phyloP scores from a whole-genome alignment of 1,284 basidiomycete genomes.

The Ustilago cynodontis region DNA sequence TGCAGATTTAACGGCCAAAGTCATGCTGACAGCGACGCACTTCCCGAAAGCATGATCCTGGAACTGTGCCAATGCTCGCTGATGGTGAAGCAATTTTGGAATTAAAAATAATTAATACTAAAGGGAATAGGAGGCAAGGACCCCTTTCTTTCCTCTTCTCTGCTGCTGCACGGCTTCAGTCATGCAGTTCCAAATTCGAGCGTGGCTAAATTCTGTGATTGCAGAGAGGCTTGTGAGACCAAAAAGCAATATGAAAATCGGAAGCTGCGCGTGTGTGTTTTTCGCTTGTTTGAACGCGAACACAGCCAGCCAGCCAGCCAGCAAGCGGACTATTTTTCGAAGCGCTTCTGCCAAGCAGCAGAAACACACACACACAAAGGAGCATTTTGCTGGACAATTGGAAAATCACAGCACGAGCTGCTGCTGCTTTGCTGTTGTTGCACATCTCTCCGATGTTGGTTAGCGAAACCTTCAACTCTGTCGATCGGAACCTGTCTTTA shows the following conservation, averaged over 20 bases:
- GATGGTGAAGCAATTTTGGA: background rate
- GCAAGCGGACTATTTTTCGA: too few relatives aligned
- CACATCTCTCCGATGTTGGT: conserved; percentile 1
- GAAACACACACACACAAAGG: background rate
- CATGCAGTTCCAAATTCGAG: conserved; percentile 4
- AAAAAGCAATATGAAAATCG: background rate
- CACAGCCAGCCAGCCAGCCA: conserved; percentile 1
- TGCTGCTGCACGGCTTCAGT: background rate
- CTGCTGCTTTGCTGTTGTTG: conserved; percentile 7
- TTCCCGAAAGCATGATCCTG: background rate
- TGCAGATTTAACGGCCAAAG: too few relatives aligned
- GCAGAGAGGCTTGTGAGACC: background rate
- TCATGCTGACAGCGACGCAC: background rate
- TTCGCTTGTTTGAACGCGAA: background rate
- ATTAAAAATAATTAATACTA: background rate
- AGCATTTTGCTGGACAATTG: background rate
- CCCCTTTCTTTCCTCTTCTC: background rate
- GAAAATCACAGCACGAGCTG: background rate
- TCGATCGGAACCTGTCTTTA: conserved; percentile 3
- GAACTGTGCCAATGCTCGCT: too few relatives aligned
- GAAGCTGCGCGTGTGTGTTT: conserved; percentile 3
- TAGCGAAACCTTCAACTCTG: conserved; percentile 5
- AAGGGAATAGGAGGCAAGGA: background rate
- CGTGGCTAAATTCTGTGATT: too few relatives aligned
- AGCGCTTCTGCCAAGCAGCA: background rate